A percentile compares a stretch with the other conserved stretches of the same genome.
Conservation (phyloP, 2,329 filamentous ascomycete species). For the Endoconidiophora polonica region DNA sequence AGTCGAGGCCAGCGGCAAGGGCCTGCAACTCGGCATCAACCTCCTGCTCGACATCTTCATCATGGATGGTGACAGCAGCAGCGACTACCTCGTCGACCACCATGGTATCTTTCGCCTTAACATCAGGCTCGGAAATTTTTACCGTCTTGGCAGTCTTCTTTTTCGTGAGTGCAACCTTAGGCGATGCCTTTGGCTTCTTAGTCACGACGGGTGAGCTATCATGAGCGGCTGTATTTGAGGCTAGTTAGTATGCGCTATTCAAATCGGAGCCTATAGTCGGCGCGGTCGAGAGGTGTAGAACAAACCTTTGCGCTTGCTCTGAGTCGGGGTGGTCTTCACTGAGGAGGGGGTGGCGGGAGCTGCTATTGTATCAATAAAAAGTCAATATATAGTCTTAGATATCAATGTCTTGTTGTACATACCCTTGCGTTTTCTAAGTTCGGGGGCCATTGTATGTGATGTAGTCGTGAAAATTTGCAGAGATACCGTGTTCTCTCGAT, state of each 20-base stretch:
- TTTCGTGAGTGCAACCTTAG: slow-evolving; percentile 16
- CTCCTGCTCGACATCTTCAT: slow-evolving; percentile 23
- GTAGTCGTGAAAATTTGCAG: slow-evolving; percentile 13
- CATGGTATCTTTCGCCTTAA: slow-evolving; percentile 15
- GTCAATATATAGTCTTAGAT: slow-evolving; percentile 1
- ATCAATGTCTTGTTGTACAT: slow-evolving; percentile 13
- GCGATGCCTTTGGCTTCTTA: slow-evolving; percentile 30
- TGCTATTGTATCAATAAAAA: slow-evolving; percentile 2
- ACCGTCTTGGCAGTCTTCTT: slow-evolving; percentile 4
- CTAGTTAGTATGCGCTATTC: slow-evolving; percentile 5
- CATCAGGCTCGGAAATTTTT: neutral
- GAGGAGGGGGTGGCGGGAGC: slow-evolving; percentile 6
- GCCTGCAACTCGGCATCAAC: slow-evolving; percentile 26
- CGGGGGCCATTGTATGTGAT: slow-evolving; percentile 27
- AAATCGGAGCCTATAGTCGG: neutral
- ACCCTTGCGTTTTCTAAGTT: slow-evolving; percentile 25
- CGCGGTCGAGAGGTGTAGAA: neutral
- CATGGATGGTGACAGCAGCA: slow-evolving; percentile 19
- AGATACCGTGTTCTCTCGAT: neutral
- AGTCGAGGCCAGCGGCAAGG: slow-evolving; percentile 29
- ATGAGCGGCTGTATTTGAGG: slow-evolving; percentile 23
- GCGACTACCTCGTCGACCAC: slow-evolving; percentile 14
- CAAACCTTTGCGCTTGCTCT: slow-evolving; percentile 23
- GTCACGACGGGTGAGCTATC: slow-evolving; percentile 27
- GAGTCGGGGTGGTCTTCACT: slow-evolving; percentile 12